Base-by-base conservation (phyloP, 495 filamentous ascomycete species). In the Schizothecium vesticola region DNA sequence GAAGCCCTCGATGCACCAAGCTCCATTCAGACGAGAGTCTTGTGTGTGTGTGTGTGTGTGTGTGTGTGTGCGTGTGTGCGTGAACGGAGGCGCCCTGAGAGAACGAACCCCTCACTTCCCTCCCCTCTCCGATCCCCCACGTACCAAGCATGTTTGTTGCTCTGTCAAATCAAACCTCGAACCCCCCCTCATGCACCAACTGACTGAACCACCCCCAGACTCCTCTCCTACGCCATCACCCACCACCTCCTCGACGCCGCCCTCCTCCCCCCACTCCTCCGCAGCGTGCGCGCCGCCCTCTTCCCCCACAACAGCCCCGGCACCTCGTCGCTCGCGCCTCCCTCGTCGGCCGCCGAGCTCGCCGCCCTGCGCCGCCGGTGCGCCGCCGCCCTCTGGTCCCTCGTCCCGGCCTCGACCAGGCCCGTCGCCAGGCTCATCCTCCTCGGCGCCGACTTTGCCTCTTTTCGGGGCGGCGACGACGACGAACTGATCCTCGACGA, bases 291-390 rank as follows among this genome's bases (percentile, higher is more conserved):
- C 76, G 86, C 84, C 61, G 84, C 89, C 64, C 79, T 97, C 57
- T 96, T 96, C 76, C 93, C 94, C 28, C 86, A 89, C 80, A 94
- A 95, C 79, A 78, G 86, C 67, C 82, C 80, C 67, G 85, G 80
- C 43, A 75, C 77, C 13, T 74, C 83, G 67, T 79, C 76, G 63
- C 75, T 86, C 65, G 69, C 79, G 26, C 72, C 82, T 28, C 84
- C 85, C 64, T 77, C 81, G 28, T 80, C 78, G 69, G 75, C 81
- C 51, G 80, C 82, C 65, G 78, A 82, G 71, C 75, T 83, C 67
- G 78, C 74, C 61, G 82, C 73, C 36, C 74, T 88, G 68, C 80
- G 83, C 67, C 78, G 76, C 64, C 82, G 77, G 75, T 86, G 84
- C 77, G 87, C 86, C 75, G 81, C 80, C 69, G 79, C 81, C 22